Evolutionary conservation across 768 basidiomycete species (phyloP).

Genomic region (Podaxis pistillaris): DNA sequence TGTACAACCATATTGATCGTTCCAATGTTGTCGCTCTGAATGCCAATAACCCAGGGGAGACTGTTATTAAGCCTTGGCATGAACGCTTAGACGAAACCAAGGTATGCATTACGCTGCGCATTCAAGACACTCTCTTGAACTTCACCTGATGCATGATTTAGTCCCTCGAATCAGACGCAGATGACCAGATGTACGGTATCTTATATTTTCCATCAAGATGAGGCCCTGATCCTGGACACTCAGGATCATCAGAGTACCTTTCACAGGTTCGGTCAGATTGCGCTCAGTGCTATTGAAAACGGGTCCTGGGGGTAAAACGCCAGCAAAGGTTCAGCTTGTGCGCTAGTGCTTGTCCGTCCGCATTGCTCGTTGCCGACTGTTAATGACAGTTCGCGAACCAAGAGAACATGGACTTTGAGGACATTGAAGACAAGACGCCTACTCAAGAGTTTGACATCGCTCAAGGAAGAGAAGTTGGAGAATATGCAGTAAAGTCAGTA

Average conservation of each 20-base stretch:
- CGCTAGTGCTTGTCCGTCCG: slow-evolving; percentile 20
- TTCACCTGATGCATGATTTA: slow-evolving; percentile 28
- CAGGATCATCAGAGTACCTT: slow-evolving; percentile 83
- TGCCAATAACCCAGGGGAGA: slow-evolving; percentile 45
- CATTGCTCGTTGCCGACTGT: neutral
- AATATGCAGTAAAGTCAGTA: slow-evolving; percentile 78
- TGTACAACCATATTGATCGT: slow-evolving; percentile 76
- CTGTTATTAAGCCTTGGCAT: slow-evolving; percentile 87
- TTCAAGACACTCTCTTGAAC: too few relatives aligned
- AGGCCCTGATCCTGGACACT: slow-evolving; percentile 1
- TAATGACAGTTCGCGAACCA: slow-evolving; percentile 69
- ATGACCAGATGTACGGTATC: slow-evolving; percentile 73
- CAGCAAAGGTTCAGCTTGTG: slow-evolving; percentile 69
- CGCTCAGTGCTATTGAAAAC: slow-evolving; percentile 81
- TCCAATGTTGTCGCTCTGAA: slow-evolving; percentile 82
- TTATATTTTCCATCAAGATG: slow-evolving; percentile 1
- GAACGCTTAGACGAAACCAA: slow-evolving; percentile 65
- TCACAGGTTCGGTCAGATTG: slow-evolving; percentile 84
- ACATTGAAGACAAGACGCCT: slow-evolving; percentile 57
- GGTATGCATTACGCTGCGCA: slow-evolving; percentile 39
- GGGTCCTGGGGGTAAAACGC: slow-evolving; percentile 79
- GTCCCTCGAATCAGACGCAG: slow-evolving; percentile 87
- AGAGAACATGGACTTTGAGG: slow-evolving; percentile 79
- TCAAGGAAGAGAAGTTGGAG: slow-evolving; percentile 73
- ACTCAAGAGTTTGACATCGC: slow-evolving; percentile 74